Conservation (phyloP, 495 filamentous ascomycete genomes). For the Neurospora discreta region DNA sequence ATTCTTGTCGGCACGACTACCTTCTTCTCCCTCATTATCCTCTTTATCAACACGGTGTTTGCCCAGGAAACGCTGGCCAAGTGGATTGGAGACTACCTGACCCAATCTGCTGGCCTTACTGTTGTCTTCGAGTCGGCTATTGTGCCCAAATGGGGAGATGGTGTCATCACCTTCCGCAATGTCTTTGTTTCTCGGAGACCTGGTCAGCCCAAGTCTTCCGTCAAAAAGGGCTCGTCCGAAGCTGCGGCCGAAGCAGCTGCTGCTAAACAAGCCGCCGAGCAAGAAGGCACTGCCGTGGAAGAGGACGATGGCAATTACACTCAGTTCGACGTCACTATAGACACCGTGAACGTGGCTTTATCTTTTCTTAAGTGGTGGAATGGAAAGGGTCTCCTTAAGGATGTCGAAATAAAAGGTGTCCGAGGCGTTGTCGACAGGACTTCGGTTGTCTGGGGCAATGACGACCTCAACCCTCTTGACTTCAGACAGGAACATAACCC, state of each 20-base stretch:
- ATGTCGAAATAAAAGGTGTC: conserved; percentile 92
- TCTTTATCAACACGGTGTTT: conserved; percentile 89
- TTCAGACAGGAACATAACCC: conserved; percentile 80
- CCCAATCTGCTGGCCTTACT: conserved; percentile 85
- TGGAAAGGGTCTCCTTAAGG: conserved; percentile 79
- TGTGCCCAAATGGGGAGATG: conserved; percentile 87
- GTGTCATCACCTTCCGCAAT: conserved; percentile 91
- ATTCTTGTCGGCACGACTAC: conserved; percentile 91
- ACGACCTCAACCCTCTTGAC: conserved; percentile 71
- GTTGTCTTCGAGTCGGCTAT: conserved; percentile 97
- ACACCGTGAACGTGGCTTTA: conserved; percentile 92
- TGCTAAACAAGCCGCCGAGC: conserved; percentile 41
- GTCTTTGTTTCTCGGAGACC: conserved; percentile 91
- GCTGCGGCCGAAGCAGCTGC: conserved; percentile 80
- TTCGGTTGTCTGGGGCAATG: conserved; percentile 56
- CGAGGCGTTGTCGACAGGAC: conserved; percentile 91
- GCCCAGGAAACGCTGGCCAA: conserved; percentile 92
- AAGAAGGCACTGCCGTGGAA: conserved; percentile 28
- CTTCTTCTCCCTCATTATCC: conserved; percentile 84
- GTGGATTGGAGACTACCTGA: conserved; percentile 92
- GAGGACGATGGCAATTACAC: conserved; percentile 95
- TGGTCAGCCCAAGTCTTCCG: conserved; percentile 62
- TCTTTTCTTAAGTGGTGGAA: conserved; percentile 98
- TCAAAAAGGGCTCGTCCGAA: conserved; percentile 85
- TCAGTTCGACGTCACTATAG: conserved; percentile 90